Conservation (phyloP, 116 monocot species). For the Posidonia oceanica region DNA sequence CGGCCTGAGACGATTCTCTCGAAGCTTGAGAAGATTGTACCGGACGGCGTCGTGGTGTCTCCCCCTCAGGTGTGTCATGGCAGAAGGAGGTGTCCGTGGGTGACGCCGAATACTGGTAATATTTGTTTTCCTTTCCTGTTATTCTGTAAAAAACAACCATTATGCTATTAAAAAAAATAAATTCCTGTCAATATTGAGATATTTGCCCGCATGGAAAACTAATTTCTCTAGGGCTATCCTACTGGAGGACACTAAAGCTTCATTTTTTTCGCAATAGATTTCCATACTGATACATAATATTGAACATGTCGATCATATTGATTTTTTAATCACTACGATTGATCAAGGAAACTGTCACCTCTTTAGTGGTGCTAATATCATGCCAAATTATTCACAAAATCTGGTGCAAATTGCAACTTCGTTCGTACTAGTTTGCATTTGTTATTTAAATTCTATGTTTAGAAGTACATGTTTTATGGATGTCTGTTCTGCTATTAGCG, state of each 20-base stretch:
- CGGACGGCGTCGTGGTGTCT: conserved; percentile 11
- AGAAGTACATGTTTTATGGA: too few species aligned
- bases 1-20: conserved; percentile 14
- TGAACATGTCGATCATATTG: neutral
- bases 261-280: neutral
- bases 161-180: neutral
- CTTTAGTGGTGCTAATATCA: too few species aligned
- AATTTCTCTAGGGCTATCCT: neutral
- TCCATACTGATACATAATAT: neutral
- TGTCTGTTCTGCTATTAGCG: too few species aligned
- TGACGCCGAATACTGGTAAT: conserved; percentile 62
- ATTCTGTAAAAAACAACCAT: neutral
- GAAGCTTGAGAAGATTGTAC: conserved; percentile 27
- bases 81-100: conserved; percentile 74
- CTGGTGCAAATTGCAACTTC: too few species aligned
- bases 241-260: neutral
- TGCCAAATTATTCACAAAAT: too few species aligned
- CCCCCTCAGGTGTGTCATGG: conserved; percentile 9
- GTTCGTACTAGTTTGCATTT: too few species aligned
- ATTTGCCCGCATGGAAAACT: neutral
- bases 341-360: neutral
- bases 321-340: neutral
- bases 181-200: neutral
- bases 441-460: too few species aligned
- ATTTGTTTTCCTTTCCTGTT: neutral